phyloP scores from a whole-genome alignment of 2,329 filamentous ascomycete species.

The Fusarium nelsonii region DNA sequence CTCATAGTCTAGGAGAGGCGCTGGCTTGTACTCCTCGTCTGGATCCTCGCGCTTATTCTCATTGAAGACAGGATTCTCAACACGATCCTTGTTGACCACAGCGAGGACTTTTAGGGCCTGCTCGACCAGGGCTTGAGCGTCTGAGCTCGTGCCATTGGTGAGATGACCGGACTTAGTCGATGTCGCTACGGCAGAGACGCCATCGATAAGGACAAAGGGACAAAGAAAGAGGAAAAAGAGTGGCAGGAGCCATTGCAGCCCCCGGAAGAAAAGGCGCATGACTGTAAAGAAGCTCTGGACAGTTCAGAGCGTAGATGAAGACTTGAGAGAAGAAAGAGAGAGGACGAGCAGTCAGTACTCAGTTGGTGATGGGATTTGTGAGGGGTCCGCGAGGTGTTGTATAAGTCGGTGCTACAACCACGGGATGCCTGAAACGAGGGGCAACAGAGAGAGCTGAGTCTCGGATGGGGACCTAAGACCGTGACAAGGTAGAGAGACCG shows the following conservation, averaged over 20 bases:
- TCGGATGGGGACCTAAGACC: background rate
- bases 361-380: background rate
- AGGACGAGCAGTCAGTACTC: slow-evolving; percentile 11
- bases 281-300: background rate
- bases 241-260: slow-evolving; percentile 2
- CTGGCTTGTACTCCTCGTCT: slow-evolving; percentile 17
- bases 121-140: slow-evolving; percentile 15
- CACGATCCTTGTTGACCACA: slow-evolving; percentile 15
- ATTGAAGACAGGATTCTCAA: slow-evolving; percentile 24
- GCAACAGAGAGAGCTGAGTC: background rate
- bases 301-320: background rate
- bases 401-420: slow-evolving; percentile 7
- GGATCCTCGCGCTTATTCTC: slow-evolving; percentile 20
- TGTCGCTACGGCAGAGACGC: slow-evolving; percentile 13
- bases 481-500: background rate
- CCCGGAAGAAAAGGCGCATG: background rate
- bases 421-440: slow-evolving; percentile 1
- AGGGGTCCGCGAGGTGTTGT: background rate
- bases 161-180: background rate
- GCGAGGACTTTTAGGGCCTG: slow-evolving; percentile 17
- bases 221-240: slow-evolving; percentile 2
- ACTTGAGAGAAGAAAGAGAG: background rate
- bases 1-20: slow-evolving; percentile 20
- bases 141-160: slow-evolving; percentile 6
- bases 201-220: slow-evolving; percentile 4